Conservation (phyloP, 805 yeast genomes). For the Nakazawaea ambrosiae region DNA sequence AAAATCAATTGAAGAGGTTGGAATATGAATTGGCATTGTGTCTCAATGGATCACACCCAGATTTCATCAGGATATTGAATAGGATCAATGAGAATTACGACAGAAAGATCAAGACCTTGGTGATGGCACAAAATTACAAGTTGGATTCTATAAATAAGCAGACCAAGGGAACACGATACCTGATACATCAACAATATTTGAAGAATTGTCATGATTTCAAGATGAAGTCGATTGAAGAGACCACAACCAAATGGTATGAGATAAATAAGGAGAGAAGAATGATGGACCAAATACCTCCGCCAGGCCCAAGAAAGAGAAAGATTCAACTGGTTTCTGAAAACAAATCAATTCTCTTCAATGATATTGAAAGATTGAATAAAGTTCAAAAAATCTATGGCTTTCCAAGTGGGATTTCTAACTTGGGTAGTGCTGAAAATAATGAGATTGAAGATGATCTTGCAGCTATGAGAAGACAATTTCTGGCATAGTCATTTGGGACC, state of each 20-base stretch:
- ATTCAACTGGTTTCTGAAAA: conserved; percentile 23
- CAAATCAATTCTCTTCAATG: conserved; percentile 50
- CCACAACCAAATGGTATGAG: conserved; percentile 87
- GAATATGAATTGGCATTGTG: conserved; percentile 85
- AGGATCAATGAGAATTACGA: conserved; percentile 71
- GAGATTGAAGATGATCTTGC: conserved; percentile 70
- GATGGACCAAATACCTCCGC: conserved; percentile 51
- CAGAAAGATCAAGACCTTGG: conserved; percentile 41
- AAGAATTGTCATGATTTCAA: conserved; percentile 64
- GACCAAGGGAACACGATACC: conserved; percentile 71
- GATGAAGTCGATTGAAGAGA: conserved; percentile 53
- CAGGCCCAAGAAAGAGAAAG: conserved; percentile 11
- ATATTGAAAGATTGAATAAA: conserved; percentile 66
- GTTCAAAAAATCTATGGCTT: conserved; percentile 62
- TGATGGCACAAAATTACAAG: conserved; percentile 49
- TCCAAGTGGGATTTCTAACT: conserved; percentile 70
- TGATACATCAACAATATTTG: conserved; percentile 77
- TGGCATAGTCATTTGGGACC: background rate
- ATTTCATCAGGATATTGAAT: conserved; percentile 62
- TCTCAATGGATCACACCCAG: conserved; percentile 87
- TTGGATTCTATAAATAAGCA: conserved; percentile 72
- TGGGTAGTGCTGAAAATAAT: conserved; percentile 57
- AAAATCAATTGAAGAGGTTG: conserved; percentile 69
- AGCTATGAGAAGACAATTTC: conserved; percentile 41
- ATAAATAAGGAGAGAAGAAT: conserved; percentile 83